Conservation (phyloP, 2,329 filamentous ascomycete genomes). For the Cladosporium sp. region DNA sequence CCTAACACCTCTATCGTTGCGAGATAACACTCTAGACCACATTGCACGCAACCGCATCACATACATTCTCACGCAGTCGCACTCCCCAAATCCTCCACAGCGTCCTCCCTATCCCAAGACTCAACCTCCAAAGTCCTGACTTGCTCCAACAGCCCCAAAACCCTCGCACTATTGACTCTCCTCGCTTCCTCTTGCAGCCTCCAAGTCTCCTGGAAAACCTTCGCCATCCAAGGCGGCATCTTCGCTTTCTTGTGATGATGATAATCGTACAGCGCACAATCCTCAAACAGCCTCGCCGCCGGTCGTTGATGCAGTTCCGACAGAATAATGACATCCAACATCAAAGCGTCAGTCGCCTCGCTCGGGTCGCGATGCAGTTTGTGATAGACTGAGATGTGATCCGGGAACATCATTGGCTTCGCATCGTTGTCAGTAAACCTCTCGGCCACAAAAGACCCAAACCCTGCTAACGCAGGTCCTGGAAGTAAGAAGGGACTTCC, state of each 20-base stretch:
- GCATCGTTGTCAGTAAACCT: constrained; percentile 33
- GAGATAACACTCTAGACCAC: no score
- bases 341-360: constrained; percentile 49
- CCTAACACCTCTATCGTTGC: no score
- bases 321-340: constrained; percentile 60
- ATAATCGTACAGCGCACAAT: constrained; percentile 77
- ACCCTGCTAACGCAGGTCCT: no score
- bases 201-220: constrained; percentile 57
- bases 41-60: neutral
- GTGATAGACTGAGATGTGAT: constrained; percentile 78
- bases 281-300: constrained; percentile 71
- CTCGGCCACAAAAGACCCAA: no score
- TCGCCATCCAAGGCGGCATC: constrained; percentile 57
- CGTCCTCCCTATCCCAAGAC: constrained; percentile 69
- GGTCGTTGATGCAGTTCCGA: constrained; percentile 69
- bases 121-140: constrained; percentile 62
- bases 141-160: constrained; percentile 52
- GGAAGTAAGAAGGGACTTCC: no score
- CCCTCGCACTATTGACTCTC: constrained; percentile 47
- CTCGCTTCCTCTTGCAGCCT: constrained; percentile 57
- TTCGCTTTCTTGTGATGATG: constrained; percentile 50
- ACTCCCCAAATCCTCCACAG: constrained; percentile 51
- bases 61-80: neutral
- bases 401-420: constrained; percentile 74
- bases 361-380: constrained; percentile 54